Conservation (phyloP, 495 filamentous ascomycete species). For the Penicillium crystallinum region DNA sequence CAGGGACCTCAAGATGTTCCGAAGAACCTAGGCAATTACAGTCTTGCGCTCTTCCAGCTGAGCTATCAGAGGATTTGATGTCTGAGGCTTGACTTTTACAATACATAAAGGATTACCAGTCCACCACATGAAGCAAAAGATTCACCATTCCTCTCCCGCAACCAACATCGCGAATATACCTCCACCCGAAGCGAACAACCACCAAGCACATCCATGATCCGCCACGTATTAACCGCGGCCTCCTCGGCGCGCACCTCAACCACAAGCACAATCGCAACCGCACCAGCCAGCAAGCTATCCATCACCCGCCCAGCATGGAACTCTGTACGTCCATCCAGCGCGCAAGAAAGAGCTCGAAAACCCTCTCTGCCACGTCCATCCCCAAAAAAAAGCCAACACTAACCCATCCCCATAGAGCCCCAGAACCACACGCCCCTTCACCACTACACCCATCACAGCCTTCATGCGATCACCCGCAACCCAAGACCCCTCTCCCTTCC, state of each 20-base stretch:
- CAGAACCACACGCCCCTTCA: constrained; percentile 13
- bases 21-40: not conserved
- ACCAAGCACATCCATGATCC: not conserved
- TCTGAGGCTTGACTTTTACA: not conserved
- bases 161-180: not conserved
- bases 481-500: constrained; percentile 33
- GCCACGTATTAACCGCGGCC: not conserved
- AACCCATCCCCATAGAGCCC: not conserved
- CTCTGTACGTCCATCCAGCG: not conserved
- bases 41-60: constrained; percentile 6
- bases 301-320: not conserved
- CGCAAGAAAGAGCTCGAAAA: not conserved
- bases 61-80: not conserved
- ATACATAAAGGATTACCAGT: not conserved
- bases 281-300: not conserved
- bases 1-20: constrained; percentile 3
- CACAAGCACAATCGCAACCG: not conserved
- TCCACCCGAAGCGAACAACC: not conserved
- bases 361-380: too few relatives aligned
- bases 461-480: constrained; percentile 12
- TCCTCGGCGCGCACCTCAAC: not conserved
- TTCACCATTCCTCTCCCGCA: not conserved
- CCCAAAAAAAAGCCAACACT: not conserved
- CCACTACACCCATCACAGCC: constrained; percentile 11
- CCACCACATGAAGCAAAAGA: not conserved